These are phyloP conservation scores for Ophiorrhiza pumila DNA, from an alignment of 257 asterid species.

Conservation along the genomic window DNA sequence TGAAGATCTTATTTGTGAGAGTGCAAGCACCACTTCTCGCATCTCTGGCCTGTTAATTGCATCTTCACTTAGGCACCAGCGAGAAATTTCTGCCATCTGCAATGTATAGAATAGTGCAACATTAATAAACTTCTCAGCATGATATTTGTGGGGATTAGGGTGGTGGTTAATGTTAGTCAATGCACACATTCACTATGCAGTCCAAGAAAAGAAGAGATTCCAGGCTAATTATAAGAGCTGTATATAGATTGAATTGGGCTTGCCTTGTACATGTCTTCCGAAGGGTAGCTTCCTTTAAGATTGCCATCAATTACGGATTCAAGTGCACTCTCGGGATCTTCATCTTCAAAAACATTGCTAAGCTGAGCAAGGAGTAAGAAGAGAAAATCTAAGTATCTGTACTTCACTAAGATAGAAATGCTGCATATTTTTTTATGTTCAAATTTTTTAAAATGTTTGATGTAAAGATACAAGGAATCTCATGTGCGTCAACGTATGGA, in stretches of 20 bases:
- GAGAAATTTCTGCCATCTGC: slow-evolving; percentile 75
- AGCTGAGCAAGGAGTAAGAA: slow-evolving; percentile 35
- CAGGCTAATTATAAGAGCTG: not conserved
- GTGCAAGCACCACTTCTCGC: slow-evolving; percentile 62
- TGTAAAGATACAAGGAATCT: not conserved
- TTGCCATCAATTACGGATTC: slow-evolving; percentile 45
- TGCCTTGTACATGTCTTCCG: slow-evolving; percentile 64
- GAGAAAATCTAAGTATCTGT: not conserved
- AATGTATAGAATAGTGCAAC: slow-evolving; percentile 5
- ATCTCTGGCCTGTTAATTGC: slow-evolving; percentile 76
- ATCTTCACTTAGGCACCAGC: slow-evolving; percentile 76
- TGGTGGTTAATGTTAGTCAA: not conserved
- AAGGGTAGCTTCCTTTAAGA: slow-evolving; percentile 62
- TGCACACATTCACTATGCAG: not conserved
- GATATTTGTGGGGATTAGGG: not conserved
- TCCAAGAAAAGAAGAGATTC: not conserved
- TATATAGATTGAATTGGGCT: not conserved
- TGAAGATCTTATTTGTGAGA: slow-evolving; percentile 56
- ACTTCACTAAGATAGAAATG: not conserved
- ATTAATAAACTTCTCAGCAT: not conserved
- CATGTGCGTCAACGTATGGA: not conserved
- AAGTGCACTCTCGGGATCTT: slow-evolving; percentile 58
- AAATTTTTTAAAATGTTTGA: not conserved
- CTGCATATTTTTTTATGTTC: not conserved
- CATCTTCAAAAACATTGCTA: slow-evolving; percentile 41